Evolutionary conservation across 139 green algal species (phyloP), one percentile per base, ranked within the genome.

Genomic region (Astrephomene gubernaculifera): DNA sequence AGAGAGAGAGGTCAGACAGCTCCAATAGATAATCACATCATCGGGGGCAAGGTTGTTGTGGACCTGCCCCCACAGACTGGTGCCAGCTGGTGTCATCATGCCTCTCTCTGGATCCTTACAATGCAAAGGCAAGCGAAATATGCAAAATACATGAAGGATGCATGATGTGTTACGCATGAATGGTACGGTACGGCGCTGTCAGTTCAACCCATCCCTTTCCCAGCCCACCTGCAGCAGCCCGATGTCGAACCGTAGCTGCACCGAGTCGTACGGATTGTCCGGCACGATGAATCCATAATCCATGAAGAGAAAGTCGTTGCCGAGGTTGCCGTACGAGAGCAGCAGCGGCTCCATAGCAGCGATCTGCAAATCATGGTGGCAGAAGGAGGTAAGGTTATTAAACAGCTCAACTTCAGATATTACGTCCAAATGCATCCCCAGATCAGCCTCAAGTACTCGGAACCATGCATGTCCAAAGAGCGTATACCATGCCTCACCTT

Each of bases 211-310:
- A 27, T 12, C 43, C 45, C 2, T 25, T 8, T 17, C n/a, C 17
- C 22, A 41, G 19, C 63, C 39, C 76, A 92, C 89, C 75, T 96
- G 87, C 2, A 98, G 61, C 35, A 97, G 39, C 2, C 89, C 80
- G 0, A 87, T 53, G 52, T 96, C 92, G 54, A 97, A 98, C 60
- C 87, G 81, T 33, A 98, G 89, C 70, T 94, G 85, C 27, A 98
- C 92, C 17, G 76, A 71, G 84, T 98, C 96, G 63, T 95, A 81
- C 0, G 92, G 92, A 84, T 98, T 98, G 86, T 75, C 73, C 0
- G 73, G 73, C 0, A 97, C 67, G 0, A 98, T 53, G 82, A 98
- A 98, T 49, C 95, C 93, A 78, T 98, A 98, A 88, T 98, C 96
- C 57, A 98, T 90, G 7, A 98, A 88, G 31, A 98, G 80, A 52